These are phyloP conservation scores for Ochromonas danica DNA, from an alignment of 108 stramenopile species.

Conservation along the genomic window DNA sequence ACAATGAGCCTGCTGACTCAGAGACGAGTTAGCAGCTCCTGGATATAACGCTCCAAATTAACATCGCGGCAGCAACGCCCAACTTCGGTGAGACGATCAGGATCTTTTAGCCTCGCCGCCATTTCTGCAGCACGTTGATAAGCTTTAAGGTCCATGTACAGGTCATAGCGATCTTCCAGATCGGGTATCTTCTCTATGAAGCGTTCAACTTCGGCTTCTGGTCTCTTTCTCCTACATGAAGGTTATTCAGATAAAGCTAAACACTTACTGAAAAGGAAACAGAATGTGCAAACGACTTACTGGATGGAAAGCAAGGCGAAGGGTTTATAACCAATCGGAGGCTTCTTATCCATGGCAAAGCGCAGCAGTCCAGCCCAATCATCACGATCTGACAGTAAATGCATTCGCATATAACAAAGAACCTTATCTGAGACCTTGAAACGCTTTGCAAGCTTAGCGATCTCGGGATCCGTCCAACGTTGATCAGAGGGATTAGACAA, in stretches of 20 bases:
- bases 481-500: not conserved
- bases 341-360: constrained; percentile 68
- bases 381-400: constrained; percentile 64
- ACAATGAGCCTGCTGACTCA: no score
- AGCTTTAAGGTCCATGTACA: not conserved
- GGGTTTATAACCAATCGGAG: constrained; percentile 75
- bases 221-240: not conserved
- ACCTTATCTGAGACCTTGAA: constrained; percentile 78
- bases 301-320: constrained; percentile 75
- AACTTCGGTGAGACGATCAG: not conserved
- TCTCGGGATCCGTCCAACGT: constrained; percentile 49
- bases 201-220: constrained; percentile 10
- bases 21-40: no score
- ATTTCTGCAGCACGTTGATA: constrained; percentile 3
- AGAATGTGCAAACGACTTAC: no score
- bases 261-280: no score
- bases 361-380: constrained; percentile 69
- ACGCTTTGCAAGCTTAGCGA: constrained; percentile 74
- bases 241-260: no score
- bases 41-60: no score
- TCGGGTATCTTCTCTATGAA: constrained; percentile 22
- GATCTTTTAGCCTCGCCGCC: constrained; percentile 4
- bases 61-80: no score
- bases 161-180: constrained; percentile 5
- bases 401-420: constrained; percentile 75